These are phyloP conservation scores for Stromatinia cepivora DNA, from an alignment of 2,329 filamentous ascomycete genomes.

Conservation along the genomic window DNA sequence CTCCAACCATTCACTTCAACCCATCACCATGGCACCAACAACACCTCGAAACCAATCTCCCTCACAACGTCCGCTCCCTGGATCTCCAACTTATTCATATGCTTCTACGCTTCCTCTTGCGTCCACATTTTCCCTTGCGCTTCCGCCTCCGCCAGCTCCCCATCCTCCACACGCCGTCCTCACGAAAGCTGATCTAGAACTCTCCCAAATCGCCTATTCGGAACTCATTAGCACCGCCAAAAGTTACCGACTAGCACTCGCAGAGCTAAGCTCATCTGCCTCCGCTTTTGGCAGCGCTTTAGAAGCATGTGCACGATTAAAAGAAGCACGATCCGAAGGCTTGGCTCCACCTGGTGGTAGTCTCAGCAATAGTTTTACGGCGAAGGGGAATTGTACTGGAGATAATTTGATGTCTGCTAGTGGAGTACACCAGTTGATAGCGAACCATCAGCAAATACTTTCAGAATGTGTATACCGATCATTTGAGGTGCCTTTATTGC, in stretches of 20 bases:
- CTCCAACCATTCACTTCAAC: not conserved
- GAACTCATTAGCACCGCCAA: conserved; percentile 63
- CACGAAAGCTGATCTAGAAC: conserved; percentile 62
- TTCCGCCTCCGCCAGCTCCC: conserved; percentile 62
- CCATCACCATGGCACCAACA: conserved; percentile 24
- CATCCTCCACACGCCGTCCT: conserved; percentile 59
- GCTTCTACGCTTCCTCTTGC: conserved; percentile 60
- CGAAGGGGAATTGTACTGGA: conserved; percentile 57
- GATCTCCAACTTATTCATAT: conserved; percentile 63
- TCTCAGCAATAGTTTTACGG: conserved; percentile 48
- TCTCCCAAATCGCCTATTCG: conserved; percentile 62
- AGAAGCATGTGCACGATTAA: conserved; percentile 66
- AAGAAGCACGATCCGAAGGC: conserved; percentile 63
- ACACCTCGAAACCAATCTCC: conserved; percentile 47
- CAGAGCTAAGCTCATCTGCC: conserved; percentile 59
- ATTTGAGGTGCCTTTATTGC: conserved; percentile 68
- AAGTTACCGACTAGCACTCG: conserved; percentile 61
- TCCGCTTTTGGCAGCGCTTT: conserved; percentile 64
- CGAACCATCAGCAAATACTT: conserved; percentile 70
- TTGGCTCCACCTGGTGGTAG: conserved; percentile 44
- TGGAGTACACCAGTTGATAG: conserved; percentile 65
- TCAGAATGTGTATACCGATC: conserved; percentile 67
- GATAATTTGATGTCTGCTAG: conserved; percentile 62
- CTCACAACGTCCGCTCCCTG: conserved; percentile 58
- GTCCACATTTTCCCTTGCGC: conserved; percentile 57